Evolutionary conservation across 768 basidiomycete species (phyloP).

Genomic region (Cystobasidium tubakii): DNA sequence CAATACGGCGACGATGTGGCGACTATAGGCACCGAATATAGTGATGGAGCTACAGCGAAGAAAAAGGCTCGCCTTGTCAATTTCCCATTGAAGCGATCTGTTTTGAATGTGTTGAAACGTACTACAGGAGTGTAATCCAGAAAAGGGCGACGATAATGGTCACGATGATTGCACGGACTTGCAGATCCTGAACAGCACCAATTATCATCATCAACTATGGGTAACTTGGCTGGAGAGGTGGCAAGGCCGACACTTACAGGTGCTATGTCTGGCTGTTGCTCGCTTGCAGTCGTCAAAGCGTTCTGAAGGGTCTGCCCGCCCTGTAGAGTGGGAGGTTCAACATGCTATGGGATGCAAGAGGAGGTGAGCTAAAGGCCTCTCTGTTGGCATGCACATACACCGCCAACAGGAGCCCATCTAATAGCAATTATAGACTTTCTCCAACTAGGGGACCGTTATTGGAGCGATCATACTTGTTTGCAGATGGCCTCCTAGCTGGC

Average conservation of each 20-base stretch:
- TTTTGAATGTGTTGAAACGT: not conserved
- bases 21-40: conserved; percentile 5
- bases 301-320: not conserved
- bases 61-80: not conserved
- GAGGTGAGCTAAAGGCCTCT: no score
- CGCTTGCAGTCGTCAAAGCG: not conserved
- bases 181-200: not conserved
- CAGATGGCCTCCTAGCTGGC: no score
- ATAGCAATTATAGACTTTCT: no score
- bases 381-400: no score
- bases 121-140: conserved; percentile 7
- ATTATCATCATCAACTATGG: not conserved
- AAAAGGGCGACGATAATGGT: not conserved
- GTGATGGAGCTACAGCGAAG: not conserved
- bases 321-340: not conserved
- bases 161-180: conserved; percentile 3
- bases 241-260: not conserved
- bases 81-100: not conserved
- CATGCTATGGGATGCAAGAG: not conserved
- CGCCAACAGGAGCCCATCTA: no score
- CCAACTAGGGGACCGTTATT: no score
- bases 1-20: not conserved
- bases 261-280: not conserved
- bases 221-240: not conserved
- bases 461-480: no score